Conservation (phyloP, 345 rosid genomes). For the Salix viminalis region DNA sequence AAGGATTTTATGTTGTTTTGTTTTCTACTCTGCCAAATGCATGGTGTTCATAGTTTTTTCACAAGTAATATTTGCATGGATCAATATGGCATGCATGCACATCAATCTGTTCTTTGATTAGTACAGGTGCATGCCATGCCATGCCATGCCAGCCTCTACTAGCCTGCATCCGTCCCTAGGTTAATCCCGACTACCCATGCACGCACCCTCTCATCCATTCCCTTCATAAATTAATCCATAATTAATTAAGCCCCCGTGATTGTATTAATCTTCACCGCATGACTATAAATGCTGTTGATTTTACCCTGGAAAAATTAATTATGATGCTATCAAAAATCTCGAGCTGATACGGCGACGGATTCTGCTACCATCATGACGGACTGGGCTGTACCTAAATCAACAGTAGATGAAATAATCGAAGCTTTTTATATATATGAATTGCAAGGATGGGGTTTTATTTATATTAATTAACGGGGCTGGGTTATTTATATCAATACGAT, state of each 20-base stretch:
- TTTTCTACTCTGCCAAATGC: neutral
- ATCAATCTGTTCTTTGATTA: conserved; percentile 25
- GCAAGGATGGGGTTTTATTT: too few species aligned
- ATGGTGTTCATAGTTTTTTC: neutral
- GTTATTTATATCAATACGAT: too few species aligned
- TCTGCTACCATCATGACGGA: too few species aligned
- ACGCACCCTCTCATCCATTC: neutral
- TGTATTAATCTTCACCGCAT: too few species aligned
- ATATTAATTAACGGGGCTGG: too few species aligned
- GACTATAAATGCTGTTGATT: neutral
- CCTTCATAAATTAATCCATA: neutral
- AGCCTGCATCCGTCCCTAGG: neutral
- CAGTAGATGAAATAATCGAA: too few species aligned
- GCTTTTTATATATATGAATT: too few species aligned
- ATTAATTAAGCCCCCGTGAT: too few species aligned
- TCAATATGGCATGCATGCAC: conserved; percentile 15
- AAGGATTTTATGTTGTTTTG: neutral
- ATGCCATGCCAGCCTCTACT: too few species aligned
- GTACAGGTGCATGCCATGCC: conserved; percentile 42
- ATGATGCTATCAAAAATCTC: too few species aligned
- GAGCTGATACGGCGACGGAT: too few species aligned
- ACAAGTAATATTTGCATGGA: neutral
- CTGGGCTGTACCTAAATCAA: too few species aligned
- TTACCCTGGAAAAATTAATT: neutral
- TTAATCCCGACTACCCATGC: neutral